Percentiles rank a stretch among this genome's conserved stretches.
phyloP scores from a whole-genome alignment of 2,329 filamentous ascomycete species.

The Hymenoscyphus scutula region DNA sequence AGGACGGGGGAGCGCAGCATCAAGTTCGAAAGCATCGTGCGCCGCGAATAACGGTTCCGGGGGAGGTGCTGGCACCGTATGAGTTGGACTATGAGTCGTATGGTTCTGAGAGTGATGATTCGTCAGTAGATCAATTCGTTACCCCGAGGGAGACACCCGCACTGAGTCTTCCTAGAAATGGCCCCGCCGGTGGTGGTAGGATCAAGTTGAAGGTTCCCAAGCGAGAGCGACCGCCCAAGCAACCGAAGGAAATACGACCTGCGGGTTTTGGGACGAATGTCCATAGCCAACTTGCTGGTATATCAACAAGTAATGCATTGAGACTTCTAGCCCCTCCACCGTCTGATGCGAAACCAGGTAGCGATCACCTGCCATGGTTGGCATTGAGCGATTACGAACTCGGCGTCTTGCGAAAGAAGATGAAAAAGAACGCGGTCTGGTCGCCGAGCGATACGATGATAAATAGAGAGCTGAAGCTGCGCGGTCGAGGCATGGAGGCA shows the following conservation, averaged over 20 bases:
- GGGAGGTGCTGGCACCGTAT: constrained; percentile 64
- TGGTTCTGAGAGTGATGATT: constrained; percentile 37
- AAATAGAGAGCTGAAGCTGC: constrained; percentile 68
- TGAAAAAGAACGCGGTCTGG: constrained; percentile 92
- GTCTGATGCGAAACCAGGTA: constrained; percentile 56
- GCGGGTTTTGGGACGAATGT: constrained; percentile 37
- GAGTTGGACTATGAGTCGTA: constrained; percentile 61
- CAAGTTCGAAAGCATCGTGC: constrained; percentile 38
- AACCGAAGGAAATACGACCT: constrained; percentile 32
- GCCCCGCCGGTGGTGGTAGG: constrained; percentile 17
- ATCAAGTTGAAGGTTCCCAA: constrained; percentile 35
- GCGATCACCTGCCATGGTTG: constrained; percentile 61
- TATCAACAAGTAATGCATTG: constrained; percentile 39
- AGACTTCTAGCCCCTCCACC: constrained; percentile 54
- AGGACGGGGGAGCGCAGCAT: constrained; percentile 17
- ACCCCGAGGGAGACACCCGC: constrained; percentile 29
- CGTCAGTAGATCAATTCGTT: constrained; percentile 37
- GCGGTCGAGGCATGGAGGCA: constrained; percentile 65
- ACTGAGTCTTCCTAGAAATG: constrained; percentile 16
- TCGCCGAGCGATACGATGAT: constrained; percentile 85
- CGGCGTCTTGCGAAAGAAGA: constrained; percentile 71
- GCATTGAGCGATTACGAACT: constrained; percentile 64
- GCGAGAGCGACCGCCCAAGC: constrained; percentile 28
- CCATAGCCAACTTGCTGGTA: constrained; percentile 37
- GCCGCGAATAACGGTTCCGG: constrained; percentile 62